Percentiles rank a stretch among this genome's conserved stretches.
phyloP scores from a whole-genome alignment of 352 stramenopile genomes.

The Globisporangium emineosum region DNA sequence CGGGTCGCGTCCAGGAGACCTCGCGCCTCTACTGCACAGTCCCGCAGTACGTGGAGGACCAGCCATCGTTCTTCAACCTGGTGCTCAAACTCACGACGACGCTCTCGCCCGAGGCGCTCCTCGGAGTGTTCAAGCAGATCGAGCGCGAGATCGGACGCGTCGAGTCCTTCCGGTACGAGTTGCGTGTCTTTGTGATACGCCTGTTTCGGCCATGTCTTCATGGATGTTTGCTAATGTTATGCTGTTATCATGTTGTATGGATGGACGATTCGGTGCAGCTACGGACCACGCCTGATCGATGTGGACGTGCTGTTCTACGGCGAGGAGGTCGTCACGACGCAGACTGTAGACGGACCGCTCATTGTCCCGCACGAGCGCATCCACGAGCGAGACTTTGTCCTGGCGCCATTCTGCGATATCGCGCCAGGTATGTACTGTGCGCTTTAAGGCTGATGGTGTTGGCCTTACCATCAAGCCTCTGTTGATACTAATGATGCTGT shows the following conservation, averaged over 20 bases:
- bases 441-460: neutral
- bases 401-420: constrained; percentile 94
- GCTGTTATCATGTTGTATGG: neutral
- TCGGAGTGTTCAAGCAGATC: constrained; percentile 87
- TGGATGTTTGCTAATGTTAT: neutral
- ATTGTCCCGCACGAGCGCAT: constrained; percentile 94
- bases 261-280: constrained; percentile 33
- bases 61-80: constrained; percentile 95
- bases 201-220: too few relatives aligned
- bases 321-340: constrained; percentile 56
- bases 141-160: constrained; percentile 88
- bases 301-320: constrained; percentile 96
- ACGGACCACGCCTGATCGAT: constrained; percentile 92
- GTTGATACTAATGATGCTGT: neutral
- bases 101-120: constrained; percentile 69
- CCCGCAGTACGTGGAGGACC: constrained; percentile 94
- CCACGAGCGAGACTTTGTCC: constrained; percentile 95
- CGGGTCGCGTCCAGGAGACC: constrained; percentile 62
- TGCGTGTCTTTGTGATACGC: too few relatives aligned
- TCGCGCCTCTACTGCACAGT: constrained; percentile 92
- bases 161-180: constrained; percentile 44
- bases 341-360: constrained; percentile 72
- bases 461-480: neutral
- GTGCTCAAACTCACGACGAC: constrained; percentile 86
- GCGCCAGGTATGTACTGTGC: constrained; percentile 31